These are phyloP conservation scores for Sedum album DNA, from an alignment of 164 flowering plant genomes.

Conservation along the genomic window DNA sequence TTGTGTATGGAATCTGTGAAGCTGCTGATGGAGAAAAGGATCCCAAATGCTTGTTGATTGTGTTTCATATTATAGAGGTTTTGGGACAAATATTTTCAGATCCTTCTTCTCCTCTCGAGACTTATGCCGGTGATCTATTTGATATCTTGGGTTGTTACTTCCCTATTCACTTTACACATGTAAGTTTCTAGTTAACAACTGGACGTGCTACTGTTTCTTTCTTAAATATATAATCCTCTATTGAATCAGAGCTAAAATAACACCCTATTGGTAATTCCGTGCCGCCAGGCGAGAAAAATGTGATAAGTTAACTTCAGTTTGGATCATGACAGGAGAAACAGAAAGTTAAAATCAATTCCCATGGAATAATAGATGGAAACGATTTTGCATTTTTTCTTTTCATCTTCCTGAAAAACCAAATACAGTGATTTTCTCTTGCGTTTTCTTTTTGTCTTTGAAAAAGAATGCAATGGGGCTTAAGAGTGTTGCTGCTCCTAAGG, in stretches of 20 bases:
- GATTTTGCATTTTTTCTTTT: too few species aligned
- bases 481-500: too few species aligned
- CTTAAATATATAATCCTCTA: not conserved
- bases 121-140: slow-evolving; percentile 57
- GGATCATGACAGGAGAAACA: too few species aligned
- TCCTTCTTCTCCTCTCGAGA: slow-evolving; percentile 55
- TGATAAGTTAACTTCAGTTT: too few species aligned
- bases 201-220: not conserved
- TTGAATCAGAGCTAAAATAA: not conserved
- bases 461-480: too few species aligned
- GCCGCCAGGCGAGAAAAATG: too few species aligned
- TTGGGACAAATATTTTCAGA: slow-evolving; percentile 55
- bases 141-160: slow-evolving; percentile 73
- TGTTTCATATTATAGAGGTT: slow-evolving; percentile 63
- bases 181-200: slow-evolving; percentile 25
- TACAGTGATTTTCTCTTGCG: too few species aligned
- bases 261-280: too few species aligned
- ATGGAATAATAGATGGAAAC: too few species aligned
- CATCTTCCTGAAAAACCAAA: too few species aligned
- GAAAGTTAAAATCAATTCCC: not conserved
- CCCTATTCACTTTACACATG: slow-evolving; percentile 96
- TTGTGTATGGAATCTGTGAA: slow-evolving; percentile 71
- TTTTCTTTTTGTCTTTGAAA: too few species aligned
- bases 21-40: slow-evolving; percentile 91
- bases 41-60: slow-evolving; percentile 73